Percentiles rank a stretch among this genome's conserved stretches.
Evolutionary conservation across 805 yeast species (phyloP).

Genomic region (Zygosaccharomyces gambellarensis): DNA sequence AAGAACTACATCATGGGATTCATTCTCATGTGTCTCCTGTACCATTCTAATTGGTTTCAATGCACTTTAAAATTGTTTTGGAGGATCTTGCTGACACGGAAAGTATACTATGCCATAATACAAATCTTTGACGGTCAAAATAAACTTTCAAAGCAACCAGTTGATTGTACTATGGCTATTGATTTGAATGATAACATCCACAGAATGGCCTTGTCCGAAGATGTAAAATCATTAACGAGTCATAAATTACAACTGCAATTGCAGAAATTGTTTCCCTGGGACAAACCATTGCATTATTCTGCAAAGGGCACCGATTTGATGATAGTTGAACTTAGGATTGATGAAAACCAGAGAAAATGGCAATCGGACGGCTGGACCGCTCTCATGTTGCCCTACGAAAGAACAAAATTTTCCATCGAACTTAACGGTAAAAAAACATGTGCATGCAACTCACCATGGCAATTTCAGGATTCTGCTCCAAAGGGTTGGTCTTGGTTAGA

Average conservation of each 20-base stretch:
- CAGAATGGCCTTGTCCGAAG: constrained; percentile 14
- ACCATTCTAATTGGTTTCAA: constrained; percentile 30
- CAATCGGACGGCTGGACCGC: constrained; percentile 21
- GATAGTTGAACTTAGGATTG: constrained; percentile 22
- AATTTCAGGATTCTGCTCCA: constrained; percentile 19
- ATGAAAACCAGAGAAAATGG: constrained; percentile 34
- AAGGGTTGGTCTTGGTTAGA: constrained; percentile 30
- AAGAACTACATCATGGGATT: constrained; percentile 13
- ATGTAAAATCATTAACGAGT: constrained; percentile 10
- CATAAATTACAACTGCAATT: constrained; percentile 13
- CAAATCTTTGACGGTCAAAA: not conserved
- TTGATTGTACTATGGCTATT: not conserved
- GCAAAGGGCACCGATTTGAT: constrained; percentile 6
- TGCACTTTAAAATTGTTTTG: constrained; percentile 26
- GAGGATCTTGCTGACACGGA: constrained; percentile 24
- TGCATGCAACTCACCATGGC: constrained; percentile 18
- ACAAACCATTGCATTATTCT: constrained; percentile 2
- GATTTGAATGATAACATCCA: not conserved
- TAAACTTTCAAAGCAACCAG: not conserved
- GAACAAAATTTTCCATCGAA: constrained; percentile 15
- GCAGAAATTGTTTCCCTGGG: constrained; percentile 15
- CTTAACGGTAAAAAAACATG: constrained; percentile 1
- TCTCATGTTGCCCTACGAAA: constrained; percentile 25
- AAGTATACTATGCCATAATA: constrained; percentile 8
- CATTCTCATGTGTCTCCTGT: constrained; percentile 11